Conservation (phyloP, 495 filamentous ascomycete species). For the Lentithecium fluviatile region DNA sequence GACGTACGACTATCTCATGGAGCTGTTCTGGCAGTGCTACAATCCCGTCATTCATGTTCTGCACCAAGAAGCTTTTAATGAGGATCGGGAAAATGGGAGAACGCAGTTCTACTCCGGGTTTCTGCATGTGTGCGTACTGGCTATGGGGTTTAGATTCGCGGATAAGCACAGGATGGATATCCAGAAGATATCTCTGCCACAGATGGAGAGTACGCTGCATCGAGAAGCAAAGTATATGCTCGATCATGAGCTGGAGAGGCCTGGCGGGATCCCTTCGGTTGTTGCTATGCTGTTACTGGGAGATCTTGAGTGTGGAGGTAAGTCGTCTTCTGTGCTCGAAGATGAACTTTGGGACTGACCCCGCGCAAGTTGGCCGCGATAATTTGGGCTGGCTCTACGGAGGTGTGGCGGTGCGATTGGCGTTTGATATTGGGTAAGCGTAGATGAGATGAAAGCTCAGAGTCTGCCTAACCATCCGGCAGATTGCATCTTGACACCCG, state of each 20-base stretch:
- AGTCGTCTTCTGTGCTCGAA: neutral
- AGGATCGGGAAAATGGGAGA: slow-evolving; percentile 48
- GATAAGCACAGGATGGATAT: slow-evolving; percentile 51
- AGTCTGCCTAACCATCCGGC: no score
- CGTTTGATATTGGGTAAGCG: slow-evolving; percentile 55
- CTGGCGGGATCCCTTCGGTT: slow-evolving; percentile 52
- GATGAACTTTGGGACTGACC: neutral
- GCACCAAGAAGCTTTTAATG: slow-evolving; percentile 50
- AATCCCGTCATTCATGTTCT: slow-evolving; percentile 50
- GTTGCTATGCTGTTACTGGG: slow-evolving; percentile 53
- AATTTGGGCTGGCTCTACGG: slow-evolving; percentile 55
- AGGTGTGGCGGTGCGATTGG: slow-evolving; percentile 51
- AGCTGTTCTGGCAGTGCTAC: slow-evolving; percentile 53
- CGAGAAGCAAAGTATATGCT: slow-evolving; percentile 55
- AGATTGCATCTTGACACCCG: slow-evolving; percentile 49
- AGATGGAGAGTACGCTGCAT: slow-evolving; percentile 53
- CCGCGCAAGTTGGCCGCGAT: slow-evolving; percentile 51
- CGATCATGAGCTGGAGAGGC: slow-evolving; percentile 52
- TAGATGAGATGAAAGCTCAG: no score
- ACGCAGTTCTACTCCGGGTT: slow-evolving; percentile 52
- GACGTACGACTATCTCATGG: slow-evolving; percentile 54
- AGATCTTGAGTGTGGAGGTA: slow-evolving; percentile 50
- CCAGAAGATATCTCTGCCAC: slow-evolving; percentile 47
- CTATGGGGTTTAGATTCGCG: slow-evolving; percentile 52
- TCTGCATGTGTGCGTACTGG: slow-evolving; percentile 54